Evolutionary conservation across 2,329 filamentous ascomycete species (phyloP), one percentile per base, ranked within the genome.

Genomic region (Madurella fahalii): DNA sequence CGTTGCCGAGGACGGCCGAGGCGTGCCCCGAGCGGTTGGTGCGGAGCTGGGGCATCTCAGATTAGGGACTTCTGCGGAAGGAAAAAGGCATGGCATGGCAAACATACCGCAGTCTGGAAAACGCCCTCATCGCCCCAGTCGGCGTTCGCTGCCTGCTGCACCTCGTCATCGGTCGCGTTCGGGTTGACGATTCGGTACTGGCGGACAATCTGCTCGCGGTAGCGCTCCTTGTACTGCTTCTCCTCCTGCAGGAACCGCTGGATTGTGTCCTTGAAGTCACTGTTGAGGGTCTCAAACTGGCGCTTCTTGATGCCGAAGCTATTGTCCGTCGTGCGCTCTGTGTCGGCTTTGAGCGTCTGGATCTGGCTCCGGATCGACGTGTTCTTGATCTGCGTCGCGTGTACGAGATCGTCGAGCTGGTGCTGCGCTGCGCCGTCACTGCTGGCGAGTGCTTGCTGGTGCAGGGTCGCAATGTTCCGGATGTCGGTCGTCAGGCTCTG

Each of bases 181-280:
- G 89, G 89, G 68, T 91, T 90, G 62, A 90, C 87, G 67, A 93
- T 91, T 53, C 83, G 79, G 71, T 89, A 92, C 71, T 94, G 89
- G 65, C 89, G 81, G 55, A 83, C 83, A 67, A 93, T 90, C 70
- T 90, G 87, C 60, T 91, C 86, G 57, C 85, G 81, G 70, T 90
- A 90, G 60, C 84, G 77, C 67, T 82, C 78, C 66, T 82, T 80
- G 74, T 90, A 92, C 44, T 80, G 78, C 56, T 80, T 76, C 76
- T 94, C 89, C 67, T 89, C 85, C 62, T 80, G 74, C 67, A 86
- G 79, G 70, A 89, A 91, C 63, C 81, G 81, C 67, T 85, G 79
- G 59, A 92, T 77, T 68, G 88, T 84, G 59, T 80, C 80, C 73
- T 85, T 83, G 73, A 92, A 92, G 53, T 84, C 83, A 58, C 77